Percentiles rank a stretch among this genome's conserved stretches.
Evolutionary conservation across 495 filamentous ascomycete genomes (phyloP).

Genomic region (Aspergillus sclerotiicarbonarius): DNA sequence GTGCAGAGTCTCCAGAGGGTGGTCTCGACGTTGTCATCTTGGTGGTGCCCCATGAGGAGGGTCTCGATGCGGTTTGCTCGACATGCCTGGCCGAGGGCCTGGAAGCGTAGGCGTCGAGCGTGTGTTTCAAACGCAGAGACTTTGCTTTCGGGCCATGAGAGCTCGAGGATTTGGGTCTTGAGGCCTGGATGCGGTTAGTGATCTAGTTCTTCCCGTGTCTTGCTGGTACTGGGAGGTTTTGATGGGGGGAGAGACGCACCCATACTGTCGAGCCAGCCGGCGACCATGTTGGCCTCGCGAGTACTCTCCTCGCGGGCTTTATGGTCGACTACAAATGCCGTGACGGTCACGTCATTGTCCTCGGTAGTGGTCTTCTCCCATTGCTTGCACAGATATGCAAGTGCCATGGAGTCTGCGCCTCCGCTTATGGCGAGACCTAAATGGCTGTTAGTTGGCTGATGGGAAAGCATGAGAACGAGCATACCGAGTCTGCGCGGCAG

Average conservation of each 20-base stretch:
- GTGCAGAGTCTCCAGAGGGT: conserved; percentile 69
- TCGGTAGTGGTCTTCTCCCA: conserved; percentile 26
- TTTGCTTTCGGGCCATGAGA: conserved; percentile 44
- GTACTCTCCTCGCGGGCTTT: conserved; percentile 63
- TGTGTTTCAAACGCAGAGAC: conserved; percentile 71
- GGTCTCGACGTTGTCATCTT: conserved; percentile 85
- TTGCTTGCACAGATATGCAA: conserved; percentile 68
- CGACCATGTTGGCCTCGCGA: conserved; percentile 64
- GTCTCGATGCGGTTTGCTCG: conserved; percentile 41
- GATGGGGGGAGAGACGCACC: conserved; percentile 25
- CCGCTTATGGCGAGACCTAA: conserved; percentile 85
- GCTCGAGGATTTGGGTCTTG: conserved; percentile 46
- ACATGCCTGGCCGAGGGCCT: conserved; percentile 63
- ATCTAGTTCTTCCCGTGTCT: neutral
- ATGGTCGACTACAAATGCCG: conserved; percentile 79
- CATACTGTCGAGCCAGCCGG: conserved; percentile 45
- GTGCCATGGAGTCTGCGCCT: conserved; percentile 93
- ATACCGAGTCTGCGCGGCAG: conserved; percentile 22
- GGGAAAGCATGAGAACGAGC: conserved; percentile 5
- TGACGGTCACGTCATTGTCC: conserved; percentile 41
- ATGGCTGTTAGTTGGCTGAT: neutral
- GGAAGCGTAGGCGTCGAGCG: conserved; percentile 74
- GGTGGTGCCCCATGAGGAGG: conserved; percentile 78
- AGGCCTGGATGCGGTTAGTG: conserved; percentile 41
- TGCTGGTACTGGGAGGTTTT: too few relatives aligned